Evolutionary conservation across 768 basidiomycete species (phyloP).

Genomic region (Macrolepiota dolichaula): DNA sequence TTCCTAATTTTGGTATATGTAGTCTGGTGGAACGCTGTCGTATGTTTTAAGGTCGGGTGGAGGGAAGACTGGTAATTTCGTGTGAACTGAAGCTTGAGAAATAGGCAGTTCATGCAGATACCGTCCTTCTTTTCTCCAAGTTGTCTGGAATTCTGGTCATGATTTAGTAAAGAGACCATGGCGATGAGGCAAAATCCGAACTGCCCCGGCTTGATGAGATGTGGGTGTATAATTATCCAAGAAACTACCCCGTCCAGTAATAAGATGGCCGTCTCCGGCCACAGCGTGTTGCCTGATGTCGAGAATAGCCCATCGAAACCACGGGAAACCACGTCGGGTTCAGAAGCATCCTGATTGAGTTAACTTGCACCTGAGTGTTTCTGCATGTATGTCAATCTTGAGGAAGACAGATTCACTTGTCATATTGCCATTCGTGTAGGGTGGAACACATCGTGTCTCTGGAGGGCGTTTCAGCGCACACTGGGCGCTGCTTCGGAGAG

Average conservation of each 20-base stretch:
- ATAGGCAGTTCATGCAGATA: not conserved
- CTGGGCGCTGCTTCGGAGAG: not conserved
- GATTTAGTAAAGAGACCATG: not conserved
- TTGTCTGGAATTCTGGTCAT: not conserved
- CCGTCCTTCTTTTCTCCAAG: not conserved
- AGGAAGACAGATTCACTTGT: not conserved
- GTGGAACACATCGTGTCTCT: not conserved
- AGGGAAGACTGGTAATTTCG: not conserved
- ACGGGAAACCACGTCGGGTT: not conserved
- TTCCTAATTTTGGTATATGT: not conserved
- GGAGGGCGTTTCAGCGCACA: not conserved
- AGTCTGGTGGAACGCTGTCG: not conserved
- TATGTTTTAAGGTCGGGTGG: not conserved
- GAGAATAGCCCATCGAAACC: conserved; percentile 1
- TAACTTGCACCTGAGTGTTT: not conserved
- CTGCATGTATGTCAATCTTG: too few species aligned
- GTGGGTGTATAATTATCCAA: not conserved
- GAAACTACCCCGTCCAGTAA: not conserved
- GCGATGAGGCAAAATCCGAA: not conserved
- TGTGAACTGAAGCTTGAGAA: not conserved
- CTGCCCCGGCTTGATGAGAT: not conserved
- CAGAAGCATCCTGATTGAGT: not conserved
- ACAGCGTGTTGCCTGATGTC: not conserved
- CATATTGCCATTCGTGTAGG: not conserved
- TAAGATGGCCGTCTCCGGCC: not conserved